Base-by-base conservation (phyloP, 768 basidiomycete genomes). In the Mrakia gelida region DNA sequence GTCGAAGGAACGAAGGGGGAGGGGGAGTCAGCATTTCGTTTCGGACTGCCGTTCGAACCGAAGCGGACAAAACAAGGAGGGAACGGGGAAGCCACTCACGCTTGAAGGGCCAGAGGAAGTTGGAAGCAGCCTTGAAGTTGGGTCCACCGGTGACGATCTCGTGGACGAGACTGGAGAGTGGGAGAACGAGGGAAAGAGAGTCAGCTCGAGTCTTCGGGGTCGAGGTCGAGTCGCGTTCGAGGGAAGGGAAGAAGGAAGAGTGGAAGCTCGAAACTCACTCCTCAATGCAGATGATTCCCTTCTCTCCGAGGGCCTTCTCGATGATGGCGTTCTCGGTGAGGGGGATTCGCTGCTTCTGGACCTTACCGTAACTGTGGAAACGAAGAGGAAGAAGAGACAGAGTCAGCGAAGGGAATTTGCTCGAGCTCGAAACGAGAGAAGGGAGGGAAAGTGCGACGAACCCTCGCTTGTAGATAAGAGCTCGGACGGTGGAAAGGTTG, bases 81-180 rank as follows among this genome's bases (percentile, higher is more conserved):
- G 49, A 52, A 18, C 2, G 3, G 18, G 18, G 18, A 13, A 52
- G 18, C 15, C 2, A 52, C 49, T 52, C 49, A 52, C 49, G 92
- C 86, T 99, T 99, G 90, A 99, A 98, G 34, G 97, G 97, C 95
- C 95, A 98, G 75, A 98, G 91, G 90, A 96, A 95, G 89, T 94
- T 95, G 81, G 92, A 90, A 77, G 80, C 77, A 91, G 92, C 91
- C 88, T 98, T 98, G 90, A 99, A 99, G 89, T 98, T 94, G 83
- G 97, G 96, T 83, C 97, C 97, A 78, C 90, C 90, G 77, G 92
- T 95, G 86, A 90, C 87, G 83, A 99, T 95, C 87, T 98, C 97
- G 87, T 98, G 95, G 75, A 98, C 92, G 80, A 99, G 90, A 65
- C 72, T 73, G 52, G n/a, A 15, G 30, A 32, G 52, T 13, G 16